Percentiles rank a stretch among this genome's conserved stretches.
phyloP scores from a whole-genome alignment of 2,329 filamentous ascomycete genomes.

The Plectosphaerella plurivora region DNA sequence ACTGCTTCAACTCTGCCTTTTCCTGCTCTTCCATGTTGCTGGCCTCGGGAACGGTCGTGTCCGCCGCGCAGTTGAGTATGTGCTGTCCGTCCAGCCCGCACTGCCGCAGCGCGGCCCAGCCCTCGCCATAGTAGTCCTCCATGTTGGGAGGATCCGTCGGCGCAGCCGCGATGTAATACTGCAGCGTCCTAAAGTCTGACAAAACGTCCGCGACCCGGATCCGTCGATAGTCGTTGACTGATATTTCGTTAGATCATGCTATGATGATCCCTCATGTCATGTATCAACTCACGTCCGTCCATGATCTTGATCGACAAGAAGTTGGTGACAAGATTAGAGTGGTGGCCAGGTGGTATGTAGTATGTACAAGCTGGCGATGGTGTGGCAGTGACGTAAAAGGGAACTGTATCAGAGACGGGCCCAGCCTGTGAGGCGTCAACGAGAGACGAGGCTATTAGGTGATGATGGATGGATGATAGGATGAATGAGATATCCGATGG shows the following conservation, averaged over 20 bases:
- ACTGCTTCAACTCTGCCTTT: slow-evolving; percentile 62
- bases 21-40: slow-evolving; percentile 53
- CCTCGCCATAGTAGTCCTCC: slow-evolving; percentile 60
- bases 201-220: slow-evolving; percentile 58
- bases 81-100: slow-evolving; percentile 59
- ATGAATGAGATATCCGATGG: neutral
- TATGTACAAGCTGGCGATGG: no score
- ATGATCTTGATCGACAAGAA: slow-evolving; percentile 1
- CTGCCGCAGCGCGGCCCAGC: slow-evolving; percentile 58
- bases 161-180: slow-evolving; percentile 57
- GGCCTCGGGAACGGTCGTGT: slow-evolving; percentile 52
- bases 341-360: no score
- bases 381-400: no score
- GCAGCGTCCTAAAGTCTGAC: slow-evolving; percentile 56
- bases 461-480: neutral
- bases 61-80: slow-evolving; percentile 60
- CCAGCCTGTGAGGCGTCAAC: neutral
- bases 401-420: neutral
- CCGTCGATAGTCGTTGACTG: slow-evolving; percentile 58
- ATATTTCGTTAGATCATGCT: neutral
- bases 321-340: no score
- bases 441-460: neutral
- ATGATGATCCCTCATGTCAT: neutral
- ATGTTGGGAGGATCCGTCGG: slow-evolving; percentile 49
- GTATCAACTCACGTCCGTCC: slow-evolving; percentile 11